Conservation (phyloP, 805 yeast genomes). For the Debaryomyces prosopidis region DNA sequence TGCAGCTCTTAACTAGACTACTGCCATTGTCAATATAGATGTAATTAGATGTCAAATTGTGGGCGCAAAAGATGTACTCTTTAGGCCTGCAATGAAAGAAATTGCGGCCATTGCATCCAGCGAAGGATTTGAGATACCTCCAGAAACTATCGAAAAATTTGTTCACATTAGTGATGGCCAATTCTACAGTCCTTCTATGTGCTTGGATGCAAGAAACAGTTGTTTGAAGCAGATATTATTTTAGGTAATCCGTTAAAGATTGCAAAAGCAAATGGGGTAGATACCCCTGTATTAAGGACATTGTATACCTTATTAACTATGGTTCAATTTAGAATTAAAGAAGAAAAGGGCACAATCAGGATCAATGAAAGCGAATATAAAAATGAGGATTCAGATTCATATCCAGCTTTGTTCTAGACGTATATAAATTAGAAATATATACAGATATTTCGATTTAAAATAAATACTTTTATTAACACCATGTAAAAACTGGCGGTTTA, state of each 20-base stretch:
- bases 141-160: slow-evolving; percentile 47
- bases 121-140: slow-evolving; percentile 60
- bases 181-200: slow-evolving; percentile 45
- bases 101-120: slow-evolving; percentile 64
- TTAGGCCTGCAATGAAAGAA: slow-evolving; percentile 67
- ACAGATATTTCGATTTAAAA: too few species aligned
- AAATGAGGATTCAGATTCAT: slow-evolving; percentile 17
- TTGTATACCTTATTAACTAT: slow-evolving; percentile 61
- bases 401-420: too few species aligned
- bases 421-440: too few species aligned
- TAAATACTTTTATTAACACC: slow-evolving; percentile 44
- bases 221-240: slow-evolving; percentile 40
- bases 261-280: slow-evolving; percentile 38
- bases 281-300: slow-evolving; percentile 58
- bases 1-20: slow-evolving; percentile 33
- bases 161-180: slow-evolving; percentile 49
- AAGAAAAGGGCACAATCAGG: slow-evolving; percentile 45
- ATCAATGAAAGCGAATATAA: slow-evolving; percentile 24
- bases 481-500: slow-evolving; percentile 65
- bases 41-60: slow-evolving; percentile 36
- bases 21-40: slow-evolving; percentile 35
- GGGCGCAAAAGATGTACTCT: slow-evolving; percentile 28
- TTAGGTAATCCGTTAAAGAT: slow-evolving; percentile 40
- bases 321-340: slow-evolving; percentile 63
- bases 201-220: slow-evolving; percentile 36